phyloP scores from a whole-genome alignment of 2,329 filamentous ascomycete genomes.

The Ophiognomonia clavigignenti-juglandacearum region DNA sequence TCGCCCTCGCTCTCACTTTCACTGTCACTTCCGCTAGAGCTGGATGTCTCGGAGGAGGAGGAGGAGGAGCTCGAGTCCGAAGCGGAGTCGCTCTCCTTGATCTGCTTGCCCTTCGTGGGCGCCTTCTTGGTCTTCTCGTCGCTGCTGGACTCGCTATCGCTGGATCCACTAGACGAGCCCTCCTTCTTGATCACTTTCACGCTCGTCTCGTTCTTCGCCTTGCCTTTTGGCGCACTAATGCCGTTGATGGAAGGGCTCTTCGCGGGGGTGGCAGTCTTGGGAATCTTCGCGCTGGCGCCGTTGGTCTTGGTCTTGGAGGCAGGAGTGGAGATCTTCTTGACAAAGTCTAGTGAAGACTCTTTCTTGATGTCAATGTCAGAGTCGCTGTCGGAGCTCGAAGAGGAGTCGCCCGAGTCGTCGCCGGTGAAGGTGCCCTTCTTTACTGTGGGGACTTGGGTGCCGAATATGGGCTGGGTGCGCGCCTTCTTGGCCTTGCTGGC shows the following conservation, averaged over 20 bases:
- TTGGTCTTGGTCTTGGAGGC: conserved; percentile 8
- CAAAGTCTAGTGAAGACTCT: conserved; percentile 23
- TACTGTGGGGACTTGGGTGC: conserved; percentile 21
- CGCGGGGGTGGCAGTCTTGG: conserved; percentile 4
- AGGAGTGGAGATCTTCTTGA: conserved; percentile 27
- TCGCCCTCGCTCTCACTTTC: conserved; percentile 26
- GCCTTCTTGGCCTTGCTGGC: conserved; percentile 15
- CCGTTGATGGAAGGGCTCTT: conserved; percentile 15
- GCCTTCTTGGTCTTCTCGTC: conserved; percentile 20
- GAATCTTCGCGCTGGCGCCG: background rate
- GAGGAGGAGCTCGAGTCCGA: conserved; percentile 16
- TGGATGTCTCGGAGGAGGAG: conserved; percentile 18
- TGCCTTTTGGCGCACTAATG: conserved; percentile 1
- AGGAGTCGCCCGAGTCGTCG: background rate
- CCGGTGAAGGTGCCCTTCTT: conserved; percentile 30
- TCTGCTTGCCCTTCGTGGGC: conserved; percentile 17
- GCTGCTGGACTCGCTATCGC: conserved; percentile 11
- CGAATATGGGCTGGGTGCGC: background rate
- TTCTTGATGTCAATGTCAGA: conserved; percentile 30
- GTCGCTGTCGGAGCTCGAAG: conserved; percentile 24
- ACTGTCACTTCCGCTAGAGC: conserved; percentile 22
- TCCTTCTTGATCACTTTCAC: conserved; percentile 17
- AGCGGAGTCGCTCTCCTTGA: conserved; percentile 14
- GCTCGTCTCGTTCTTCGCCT: conserved; percentile 11
- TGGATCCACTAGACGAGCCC: conserved; percentile 2